phyloP scores from a whole-genome alignment of 2,329 filamentous ascomycete species.

The Zymoseptoria brevis region DNA sequence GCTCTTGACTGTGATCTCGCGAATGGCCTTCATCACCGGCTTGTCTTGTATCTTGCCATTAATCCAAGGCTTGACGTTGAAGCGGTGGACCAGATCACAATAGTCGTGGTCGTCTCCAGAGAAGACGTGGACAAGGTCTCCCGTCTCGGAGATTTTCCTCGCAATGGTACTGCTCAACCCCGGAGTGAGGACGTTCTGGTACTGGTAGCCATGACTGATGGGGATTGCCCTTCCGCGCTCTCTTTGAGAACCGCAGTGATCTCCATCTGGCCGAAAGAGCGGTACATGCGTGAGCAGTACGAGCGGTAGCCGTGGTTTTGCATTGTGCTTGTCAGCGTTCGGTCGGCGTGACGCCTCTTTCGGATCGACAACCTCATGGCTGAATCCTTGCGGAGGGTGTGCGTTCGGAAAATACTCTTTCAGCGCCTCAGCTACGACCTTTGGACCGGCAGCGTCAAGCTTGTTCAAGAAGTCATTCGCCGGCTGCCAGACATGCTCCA shows the following conservation, averaged over 20 bases:
- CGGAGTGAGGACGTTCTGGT: conserved; percentile 83
- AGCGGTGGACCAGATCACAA: conserved; percentile 75
- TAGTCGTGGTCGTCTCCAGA: conserved; percentile 98
- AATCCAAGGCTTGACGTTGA: conserved; percentile 21
- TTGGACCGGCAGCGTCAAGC: conserved; percentile 57
- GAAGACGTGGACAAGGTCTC: conserved; percentile 78
- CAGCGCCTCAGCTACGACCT: conserved; percentile 62
- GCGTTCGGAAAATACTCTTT: conserved; percentile 32
- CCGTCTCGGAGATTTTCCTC: conserved; percentile 52
- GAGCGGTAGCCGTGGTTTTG: conserved; percentile 61
- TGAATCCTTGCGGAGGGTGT: conserved; percentile 9
- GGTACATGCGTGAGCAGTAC: conserved; percentile 88
- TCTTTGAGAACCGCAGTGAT: conserved; percentile 77
- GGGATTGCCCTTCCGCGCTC: conserved; percentile 81
- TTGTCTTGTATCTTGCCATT: conserved; percentile 35
- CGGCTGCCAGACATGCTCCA: conserved; percentile 60
- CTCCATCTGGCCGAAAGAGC: conserved; percentile 71
- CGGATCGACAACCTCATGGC: conserved; percentile 29
- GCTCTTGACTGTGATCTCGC: conserved; percentile 91
- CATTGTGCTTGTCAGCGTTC: conserved; percentile 2
- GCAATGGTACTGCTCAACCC: conserved; percentile 69
- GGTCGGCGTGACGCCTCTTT: conserved; percentile 23
- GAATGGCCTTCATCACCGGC: conserved; percentile 43
- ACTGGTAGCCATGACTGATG: conserved; percentile 78
- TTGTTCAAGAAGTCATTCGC: conserved; percentile 66